phyloP scores from a whole-genome alignment of 2,329 filamentous ascomycete species.

The Aspergillus sclerotialis region DNA sequence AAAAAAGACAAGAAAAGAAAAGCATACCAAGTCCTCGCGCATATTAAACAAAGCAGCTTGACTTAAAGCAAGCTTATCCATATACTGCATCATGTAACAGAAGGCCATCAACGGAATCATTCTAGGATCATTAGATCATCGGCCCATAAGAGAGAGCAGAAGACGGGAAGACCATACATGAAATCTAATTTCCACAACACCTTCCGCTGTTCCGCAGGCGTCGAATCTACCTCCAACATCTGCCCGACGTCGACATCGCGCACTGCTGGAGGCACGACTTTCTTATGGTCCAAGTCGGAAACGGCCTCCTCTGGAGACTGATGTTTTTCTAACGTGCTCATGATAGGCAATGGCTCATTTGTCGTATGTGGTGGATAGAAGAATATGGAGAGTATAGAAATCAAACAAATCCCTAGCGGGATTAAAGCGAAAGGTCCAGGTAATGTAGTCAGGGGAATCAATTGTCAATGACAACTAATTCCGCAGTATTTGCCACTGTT shows the following conservation, averaged over 20 bases:
- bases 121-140: conserved; percentile 4
- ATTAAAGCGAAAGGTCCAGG: too few relatives aligned
- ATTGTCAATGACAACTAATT: too few relatives aligned
- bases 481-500: too few relatives aligned
- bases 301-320: too few relatives aligned
- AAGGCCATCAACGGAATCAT: conserved; percentile 22
- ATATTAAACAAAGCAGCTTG: conserved; percentile 21
- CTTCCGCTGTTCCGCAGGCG: conserved; percentile 16
- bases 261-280: conserved; percentile 5
- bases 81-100: conserved; percentile 23
- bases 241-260: conserved; percentile 22
- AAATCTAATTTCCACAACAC: conserved; percentile 21
- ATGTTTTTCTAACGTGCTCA: too few relatives aligned
- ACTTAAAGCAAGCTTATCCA: conserved; percentile 26
- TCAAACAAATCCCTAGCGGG: too few relatives aligned
- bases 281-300: too few relatives aligned
- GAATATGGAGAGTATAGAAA: too few relatives aligned
- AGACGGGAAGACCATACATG: conserved; percentile 13
- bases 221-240: conserved; percentile 16
- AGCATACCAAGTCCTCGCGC: conserved; percentile 15
- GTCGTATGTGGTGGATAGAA: too few relatives aligned
- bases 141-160: neutral
- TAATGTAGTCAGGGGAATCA: too few relatives aligned
- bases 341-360: too few relatives aligned
- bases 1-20: too few relatives aligned